These are phyloP conservation scores for Leishmania martiniquensis DNA, from an alignment of 208 protist species.

Conservation along the genomic window DNA sequence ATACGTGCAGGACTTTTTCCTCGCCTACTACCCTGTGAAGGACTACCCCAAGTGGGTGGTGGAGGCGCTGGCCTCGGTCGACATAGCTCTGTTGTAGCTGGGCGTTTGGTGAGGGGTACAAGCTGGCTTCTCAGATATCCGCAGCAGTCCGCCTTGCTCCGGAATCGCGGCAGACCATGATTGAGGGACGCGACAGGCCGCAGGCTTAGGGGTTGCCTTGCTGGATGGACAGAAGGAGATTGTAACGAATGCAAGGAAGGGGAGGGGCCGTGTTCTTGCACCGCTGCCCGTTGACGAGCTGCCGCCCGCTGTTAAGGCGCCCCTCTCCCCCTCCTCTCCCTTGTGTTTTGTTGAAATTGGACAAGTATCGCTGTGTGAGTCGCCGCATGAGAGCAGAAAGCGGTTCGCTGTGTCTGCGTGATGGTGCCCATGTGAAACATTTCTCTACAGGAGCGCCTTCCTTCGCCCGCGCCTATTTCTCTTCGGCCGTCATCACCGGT, in stretches of 20 bases:
- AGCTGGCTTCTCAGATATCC: too few species aligned
- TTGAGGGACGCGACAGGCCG: too few species aligned
- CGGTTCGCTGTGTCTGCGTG: not conserved
- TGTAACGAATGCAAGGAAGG: too few species aligned
- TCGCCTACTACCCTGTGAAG: constrained; percentile 72
- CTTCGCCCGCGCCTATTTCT: too few species aligned
- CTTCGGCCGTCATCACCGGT: too few species aligned
- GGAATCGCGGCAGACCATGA: too few species aligned
- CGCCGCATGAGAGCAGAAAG: not conserved
- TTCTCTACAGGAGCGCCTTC: too few species aligned
- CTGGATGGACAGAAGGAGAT: too few species aligned
- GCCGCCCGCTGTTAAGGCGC: not conserved
- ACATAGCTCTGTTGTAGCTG: constrained; percentile 65
- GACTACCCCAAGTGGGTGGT: constrained; percentile 92
- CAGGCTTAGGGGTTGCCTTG: too few species aligned
- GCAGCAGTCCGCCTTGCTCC: too few species aligned
- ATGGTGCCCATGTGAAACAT: too few species aligned
- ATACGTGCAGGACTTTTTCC: constrained; percentile 92
- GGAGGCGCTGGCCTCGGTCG: constrained; percentile 81
- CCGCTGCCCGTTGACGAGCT: not conserved
- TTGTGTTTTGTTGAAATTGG: not conserved
- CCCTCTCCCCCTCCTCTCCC: too few species aligned
- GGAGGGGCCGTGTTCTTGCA: not conserved
- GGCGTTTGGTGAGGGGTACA: not conserved
- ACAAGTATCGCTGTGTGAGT: not conserved